Evolutionary conservation across 73 alveolate species (phyloP).

Genomic region (Blepharisma stoltei): DNA sequence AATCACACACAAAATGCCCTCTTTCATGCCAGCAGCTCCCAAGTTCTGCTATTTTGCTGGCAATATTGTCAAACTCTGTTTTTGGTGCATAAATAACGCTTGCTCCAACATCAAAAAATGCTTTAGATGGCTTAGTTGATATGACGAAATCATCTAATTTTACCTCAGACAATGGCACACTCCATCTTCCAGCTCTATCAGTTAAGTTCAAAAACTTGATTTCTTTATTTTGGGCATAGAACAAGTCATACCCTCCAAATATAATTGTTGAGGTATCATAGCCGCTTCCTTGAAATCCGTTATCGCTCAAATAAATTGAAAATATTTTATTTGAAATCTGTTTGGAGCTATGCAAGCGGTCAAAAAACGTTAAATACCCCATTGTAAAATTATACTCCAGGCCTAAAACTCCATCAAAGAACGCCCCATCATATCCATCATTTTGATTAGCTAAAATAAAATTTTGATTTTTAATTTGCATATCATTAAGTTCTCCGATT

Average conservation of each 20-base stretch:
- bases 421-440: neutral
- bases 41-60: too few relatives aligned
- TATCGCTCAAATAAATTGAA: neutral
- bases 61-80: too few relatives aligned
- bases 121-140: too few relatives aligned
- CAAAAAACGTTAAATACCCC: neutral
- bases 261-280: neutral
- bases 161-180: too few relatives aligned
- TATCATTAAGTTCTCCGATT: too few relatives aligned
- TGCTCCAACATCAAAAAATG: too few relatives aligned
- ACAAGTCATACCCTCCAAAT: neutral
- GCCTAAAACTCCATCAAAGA: constrained; percentile 19
- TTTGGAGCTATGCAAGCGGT: neutral
- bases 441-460: neutral
- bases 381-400: neutral
- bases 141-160: too few relatives aligned
- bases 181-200: neutral
- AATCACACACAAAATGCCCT: too few relatives aligned
- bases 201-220: neutral
- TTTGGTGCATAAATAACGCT: too few relatives aligned
- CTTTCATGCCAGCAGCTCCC: too few relatives aligned
- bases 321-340: constrained; percentile 1
- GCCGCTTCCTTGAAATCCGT: neutral
- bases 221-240: neutral
- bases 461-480: neutral